Percentiles rank a stretch among this genome's conserved stretches.
Conservation (phyloP, 257 asterid genomes). For the Nicotiana tomentosiformis region DNA sequence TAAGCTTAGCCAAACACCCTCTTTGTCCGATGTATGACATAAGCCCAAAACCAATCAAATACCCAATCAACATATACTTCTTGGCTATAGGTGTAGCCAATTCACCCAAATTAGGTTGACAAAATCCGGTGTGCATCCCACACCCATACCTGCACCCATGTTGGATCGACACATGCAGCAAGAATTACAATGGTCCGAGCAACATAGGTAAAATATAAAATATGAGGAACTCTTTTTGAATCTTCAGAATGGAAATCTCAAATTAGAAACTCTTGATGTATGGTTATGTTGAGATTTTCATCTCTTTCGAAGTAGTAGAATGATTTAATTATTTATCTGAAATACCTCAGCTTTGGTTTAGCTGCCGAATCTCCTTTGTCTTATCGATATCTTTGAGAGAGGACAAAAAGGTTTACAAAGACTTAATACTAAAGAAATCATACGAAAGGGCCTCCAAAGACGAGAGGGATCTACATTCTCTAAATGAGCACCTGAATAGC, state of each 20-base stretch:
- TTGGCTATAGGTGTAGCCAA: too few relatives aligned
- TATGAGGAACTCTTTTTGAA: background rate
- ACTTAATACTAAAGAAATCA: background rate
- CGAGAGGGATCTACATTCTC: slow-evolving; percentile 60
- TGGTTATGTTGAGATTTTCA: background rate
- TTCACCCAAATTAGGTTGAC: too few relatives aligned
- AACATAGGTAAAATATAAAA: background rate
- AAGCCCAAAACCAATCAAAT: too few relatives aligned
- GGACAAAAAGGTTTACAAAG: background rate
- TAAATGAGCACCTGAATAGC: slow-evolving; percentile 59
- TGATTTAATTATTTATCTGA: background rate
- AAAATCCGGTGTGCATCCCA: too few relatives aligned
- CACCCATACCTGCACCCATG: too few relatives aligned
- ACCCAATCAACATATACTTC: too few relatives aligned
- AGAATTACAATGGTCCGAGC: too few relatives aligned
- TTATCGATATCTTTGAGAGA: background rate
- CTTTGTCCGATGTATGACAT: too few relatives aligned
- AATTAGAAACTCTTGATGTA: background rate
- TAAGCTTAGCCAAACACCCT: too few relatives aligned
- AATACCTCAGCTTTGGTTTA: background rate
- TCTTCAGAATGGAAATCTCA: background rate
- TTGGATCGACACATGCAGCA: too few relatives aligned
- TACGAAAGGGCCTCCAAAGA: slow-evolving; percentile 49
- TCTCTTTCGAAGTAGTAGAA: background rate
- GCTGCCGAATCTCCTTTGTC: background rate